Conservation (phyloP, 441 rosid species). For the Populus hybrid region DNA sequence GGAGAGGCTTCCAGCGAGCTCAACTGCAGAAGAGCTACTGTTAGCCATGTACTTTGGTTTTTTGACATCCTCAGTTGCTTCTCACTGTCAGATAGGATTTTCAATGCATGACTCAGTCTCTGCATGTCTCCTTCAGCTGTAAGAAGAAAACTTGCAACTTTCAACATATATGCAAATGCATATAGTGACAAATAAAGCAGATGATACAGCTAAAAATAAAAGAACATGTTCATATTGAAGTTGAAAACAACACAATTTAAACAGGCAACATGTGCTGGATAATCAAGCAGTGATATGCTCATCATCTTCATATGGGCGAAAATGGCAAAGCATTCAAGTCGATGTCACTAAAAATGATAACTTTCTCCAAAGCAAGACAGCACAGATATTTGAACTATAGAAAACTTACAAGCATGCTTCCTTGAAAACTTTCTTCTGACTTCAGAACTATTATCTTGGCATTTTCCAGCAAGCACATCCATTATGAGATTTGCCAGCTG, state of each 20-base stretch:
- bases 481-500: conserved; percentile 89
- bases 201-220: background rate
- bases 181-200: background rate
- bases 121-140: conserved; percentile 77
- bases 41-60: conserved; percentile 90
- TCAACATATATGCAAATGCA: background rate
- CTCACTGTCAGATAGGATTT: conserved; percentile 84
- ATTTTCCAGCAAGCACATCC: conserved; percentile 77
- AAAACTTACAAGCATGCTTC: conserved; percentile 58
- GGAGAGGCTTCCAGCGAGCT: conserved; percentile 56
- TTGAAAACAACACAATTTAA: conserved; percentile 2
- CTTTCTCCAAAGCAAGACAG: no score
- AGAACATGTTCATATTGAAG: background rate
- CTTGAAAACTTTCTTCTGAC: conserved; percentile 47
- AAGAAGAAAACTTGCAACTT: conserved; percentile 13
- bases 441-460: conserved; percentile 57
- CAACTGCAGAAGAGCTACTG: conserved; percentile 85
- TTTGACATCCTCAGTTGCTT: conserved; percentile 81
- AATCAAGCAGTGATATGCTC: no score
- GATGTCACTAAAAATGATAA: background rate
- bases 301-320: background rate
- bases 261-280: no score
- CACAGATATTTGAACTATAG: no score
- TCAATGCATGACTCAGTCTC: conserved; percentile 71
- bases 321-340: background rate